Evolutionary conservation across 2,329 filamentous ascomycete species (phyloP), one percentile per base, ranked within the genome.

Genomic region (Talaromyces atroroseus): DNA sequence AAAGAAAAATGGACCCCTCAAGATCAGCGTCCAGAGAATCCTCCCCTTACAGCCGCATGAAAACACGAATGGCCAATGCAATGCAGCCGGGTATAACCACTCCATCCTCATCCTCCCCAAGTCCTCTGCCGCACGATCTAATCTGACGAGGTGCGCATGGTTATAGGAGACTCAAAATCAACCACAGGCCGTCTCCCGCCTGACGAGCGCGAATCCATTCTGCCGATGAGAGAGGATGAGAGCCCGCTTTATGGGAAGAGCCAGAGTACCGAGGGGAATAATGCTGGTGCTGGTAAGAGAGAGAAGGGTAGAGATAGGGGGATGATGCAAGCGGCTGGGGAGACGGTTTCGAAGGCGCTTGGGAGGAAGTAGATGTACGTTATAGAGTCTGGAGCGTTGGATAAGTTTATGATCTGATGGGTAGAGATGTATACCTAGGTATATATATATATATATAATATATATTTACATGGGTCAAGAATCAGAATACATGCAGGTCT

Each of bases 311-410:
- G 49, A 14, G 52, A 48, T 29, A 48, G 49, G 26, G 38, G 51
- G 0, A 12, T 58, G 38, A 24, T 51, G 40, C 47, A 54, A 44
- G 40, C 38, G 52, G 52, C 52, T 12, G 47, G 49, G n/a, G 57
- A 58, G 44, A 58, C 49, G 48, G 57, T 56, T 47, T 29, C 52
- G 23, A 58, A 49, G 57, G 57, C 57, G 20, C 32, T 58, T 20
- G 57, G 57, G 23, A 50, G 42, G 47, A 50, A 53, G 47, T 32
- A 45, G 42, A 45, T 32, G 2, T 7, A 12, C 2, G 10, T 32
- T 12, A 29, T 29, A 29, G 26, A 29, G 26, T 4, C 5, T 40
- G 32, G 32, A 34, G 32, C 3, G 32, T 3, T 34, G 3, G 32
- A 34, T 11, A 3, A 40, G 16, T n/a, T n/a, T 2, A n/a, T 40